phyloP scores from a whole-genome alignment of 1,284 basidiomycete genomes.

The Cutaneotrichosporon dermatis region DNA sequence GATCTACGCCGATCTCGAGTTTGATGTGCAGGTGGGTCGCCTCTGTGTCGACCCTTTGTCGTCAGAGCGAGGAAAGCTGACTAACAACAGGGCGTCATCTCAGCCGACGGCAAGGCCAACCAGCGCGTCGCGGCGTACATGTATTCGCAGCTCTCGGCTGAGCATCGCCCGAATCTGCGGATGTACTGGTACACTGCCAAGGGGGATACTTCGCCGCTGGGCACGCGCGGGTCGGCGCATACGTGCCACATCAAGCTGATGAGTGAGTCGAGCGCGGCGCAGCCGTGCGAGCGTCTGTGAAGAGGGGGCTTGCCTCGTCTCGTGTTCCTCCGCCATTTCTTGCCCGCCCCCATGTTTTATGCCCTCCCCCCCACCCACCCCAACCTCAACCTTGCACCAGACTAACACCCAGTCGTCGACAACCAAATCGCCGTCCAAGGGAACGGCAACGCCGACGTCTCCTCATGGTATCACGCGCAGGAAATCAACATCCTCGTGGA shows the following conservation, averaged over 20 bases:
- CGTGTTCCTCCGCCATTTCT: too few relatives aligned
- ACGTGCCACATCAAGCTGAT: constrained; percentile 72
- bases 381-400: too few relatives aligned
- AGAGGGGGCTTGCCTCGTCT: too few relatives aligned
- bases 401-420: constrained; percentile 53
- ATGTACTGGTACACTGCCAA: constrained; percentile 58
- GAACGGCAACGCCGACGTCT: constrained; percentile 54
- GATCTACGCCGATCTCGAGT: constrained; percentile 60
- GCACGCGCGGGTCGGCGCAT: constrained; percentile 59
- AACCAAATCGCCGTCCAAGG: constrained; percentile 58
- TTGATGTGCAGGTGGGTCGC: constrained; percentile 59
- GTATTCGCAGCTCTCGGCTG: constrained; percentile 54
- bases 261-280: constrained; percentile 32
- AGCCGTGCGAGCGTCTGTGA: too few relatives aligned
- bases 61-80: not conserved
- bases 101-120: constrained; percentile 70
- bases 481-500: constrained; percentile 71
- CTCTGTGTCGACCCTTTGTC: too few relatives aligned
- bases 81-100: constrained; percentile 37
- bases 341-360: too few relatives aligned
- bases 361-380: too few relatives aligned
- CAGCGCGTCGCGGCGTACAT: constrained; percentile 63
- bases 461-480: constrained; percentile 70
- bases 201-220: constrained; percentile 62
- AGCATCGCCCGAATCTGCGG: constrained; percentile 54